These are phyloP conservation scores for Megacollybia marginata DNA, from an alignment of 768 basidiomycete species.

Conservation along the genomic window DNA sequence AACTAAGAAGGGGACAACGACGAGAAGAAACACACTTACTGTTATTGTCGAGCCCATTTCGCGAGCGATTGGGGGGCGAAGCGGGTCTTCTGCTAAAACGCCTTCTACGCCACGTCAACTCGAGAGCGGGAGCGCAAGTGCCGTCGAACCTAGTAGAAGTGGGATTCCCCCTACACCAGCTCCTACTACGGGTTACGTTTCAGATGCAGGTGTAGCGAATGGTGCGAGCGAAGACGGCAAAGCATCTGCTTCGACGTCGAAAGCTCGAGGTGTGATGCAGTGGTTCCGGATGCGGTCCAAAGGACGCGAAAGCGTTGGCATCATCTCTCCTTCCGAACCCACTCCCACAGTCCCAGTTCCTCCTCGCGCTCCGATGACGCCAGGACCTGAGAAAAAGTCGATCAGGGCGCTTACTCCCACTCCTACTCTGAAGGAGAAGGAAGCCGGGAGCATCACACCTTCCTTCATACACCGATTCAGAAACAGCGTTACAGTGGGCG, in stretches of 20 bases:
- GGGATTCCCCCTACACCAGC: constrained; percentile 4
- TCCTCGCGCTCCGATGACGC: constrained; percentile 8
- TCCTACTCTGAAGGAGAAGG: constrained; percentile 31
- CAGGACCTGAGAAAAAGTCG: constrained; percentile 21
- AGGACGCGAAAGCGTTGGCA: constrained; percentile 30
- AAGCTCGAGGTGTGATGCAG: constrained; percentile 95
- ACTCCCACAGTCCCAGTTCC: background rate
- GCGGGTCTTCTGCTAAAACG: constrained; percentile 1
- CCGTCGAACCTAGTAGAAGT: constrained; percentile 1
- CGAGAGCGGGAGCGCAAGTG: no score
- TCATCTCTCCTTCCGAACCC: background rate
- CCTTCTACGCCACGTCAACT: no score
- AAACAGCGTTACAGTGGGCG: constrained; percentile 41
- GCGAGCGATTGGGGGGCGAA: constrained; percentile 31
- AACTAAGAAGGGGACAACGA: constrained; percentile 37
- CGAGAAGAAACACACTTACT: constrained; percentile 74
- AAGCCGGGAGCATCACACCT: constrained; percentile 33
- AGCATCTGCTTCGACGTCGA: constrained; percentile 70
- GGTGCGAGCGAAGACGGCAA: constrained; percentile 19
- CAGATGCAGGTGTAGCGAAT: background rate
- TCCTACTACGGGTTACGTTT: no score
- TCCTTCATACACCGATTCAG: constrained; percentile 42
- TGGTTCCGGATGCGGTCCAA: constrained; percentile 88
- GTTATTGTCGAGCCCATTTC: constrained; percentile 80
- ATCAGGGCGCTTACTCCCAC: constrained; percentile 24